A percentile compares a stretch with the other conserved stretches of the same genome.
Conservation (phyloP, 208 protist species). For the Trypanosoma platydactyli region DNA sequence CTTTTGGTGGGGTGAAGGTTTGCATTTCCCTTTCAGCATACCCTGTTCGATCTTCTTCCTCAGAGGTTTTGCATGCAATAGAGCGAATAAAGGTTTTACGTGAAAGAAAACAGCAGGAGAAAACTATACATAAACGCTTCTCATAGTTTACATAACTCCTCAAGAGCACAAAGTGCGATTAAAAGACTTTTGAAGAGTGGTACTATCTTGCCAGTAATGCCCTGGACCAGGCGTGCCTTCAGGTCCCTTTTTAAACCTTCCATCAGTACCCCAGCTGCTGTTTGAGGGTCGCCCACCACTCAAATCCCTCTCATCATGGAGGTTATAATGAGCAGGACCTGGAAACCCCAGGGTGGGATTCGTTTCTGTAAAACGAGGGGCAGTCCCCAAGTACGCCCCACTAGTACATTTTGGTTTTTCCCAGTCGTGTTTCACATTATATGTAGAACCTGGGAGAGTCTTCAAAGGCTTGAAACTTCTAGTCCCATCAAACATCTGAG, state of each 20-base stretch:
- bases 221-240: constrained; percentile 43
- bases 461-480: constrained; percentile 32
- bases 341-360: constrained; percentile 10
- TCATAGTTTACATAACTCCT: constrained; percentile 20
- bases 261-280: constrained; percentile 60
- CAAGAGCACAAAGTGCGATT: constrained; percentile 71
- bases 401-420: constrained; percentile 53
- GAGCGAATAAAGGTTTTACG: too few species aligned
- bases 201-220: constrained; percentile 65
- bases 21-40: too few species aligned
- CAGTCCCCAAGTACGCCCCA: constrained; percentile 52
- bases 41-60: too few species aligned
- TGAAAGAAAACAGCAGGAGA: constrained; percentile 3
- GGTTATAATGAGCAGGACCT: constrained; percentile 57
- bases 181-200: constrained; percentile 80
- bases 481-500: constrained; percentile 24
- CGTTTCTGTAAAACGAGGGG: constrained; percentile 26
- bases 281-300: constrained; percentile 14
- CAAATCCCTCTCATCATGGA: constrained; percentile 5
- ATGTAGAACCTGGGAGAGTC: constrained; percentile 31
- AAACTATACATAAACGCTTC: constrained; percentile 1
- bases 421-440: constrained; percentile 76
- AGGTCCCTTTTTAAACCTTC: constrained; percentile 44
- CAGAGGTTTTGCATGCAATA: too few species aligned
- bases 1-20: too few species aligned